phyloP scores from a whole-genome alignment of 257 asterid species.

The Solanum bukasovii region DNA sequence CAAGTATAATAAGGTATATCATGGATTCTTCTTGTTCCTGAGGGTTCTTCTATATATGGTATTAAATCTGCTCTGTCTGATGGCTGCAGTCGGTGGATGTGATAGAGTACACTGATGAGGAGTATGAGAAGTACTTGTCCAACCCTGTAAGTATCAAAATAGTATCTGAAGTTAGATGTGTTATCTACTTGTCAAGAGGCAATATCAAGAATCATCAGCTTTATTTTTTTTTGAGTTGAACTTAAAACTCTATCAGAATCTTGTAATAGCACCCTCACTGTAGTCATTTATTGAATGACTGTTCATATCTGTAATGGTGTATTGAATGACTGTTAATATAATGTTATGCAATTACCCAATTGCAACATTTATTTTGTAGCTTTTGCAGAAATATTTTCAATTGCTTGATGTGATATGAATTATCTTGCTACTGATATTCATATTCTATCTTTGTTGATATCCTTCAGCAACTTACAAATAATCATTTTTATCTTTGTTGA shows the following conservation, averaged over 20 bases:
- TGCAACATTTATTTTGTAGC: not conserved
- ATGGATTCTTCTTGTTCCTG: not conserved
- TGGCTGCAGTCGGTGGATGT: constrained; percentile 77
- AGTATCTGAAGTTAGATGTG: not conserved
- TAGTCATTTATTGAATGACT: not conserved
- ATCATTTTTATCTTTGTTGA: not conserved
- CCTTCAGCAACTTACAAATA: not conserved
- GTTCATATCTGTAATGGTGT: not conserved
- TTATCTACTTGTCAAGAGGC: not conserved
- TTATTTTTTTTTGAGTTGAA: not conserved
- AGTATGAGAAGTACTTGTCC: constrained; percentile 71
- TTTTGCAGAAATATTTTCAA: not conserved
- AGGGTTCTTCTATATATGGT: constrained; percentile 1
- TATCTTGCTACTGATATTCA: not conserved
- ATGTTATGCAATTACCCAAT: not conserved
- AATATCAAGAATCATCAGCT: not conserved
- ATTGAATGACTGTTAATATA: not conserved
- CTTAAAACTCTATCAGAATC: not conserved
- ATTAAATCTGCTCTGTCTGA: not conserved
- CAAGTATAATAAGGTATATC: constrained; percentile 74
- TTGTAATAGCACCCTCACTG: not conserved
- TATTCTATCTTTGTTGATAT: not conserved
- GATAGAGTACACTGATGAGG: constrained; percentile 85
- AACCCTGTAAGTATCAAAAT: constrained; percentile 53
- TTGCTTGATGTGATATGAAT: not conserved